phyloP scores from a whole-genome alignment of 306 rosid genomes.

The Mimosa pudica region DNA sequence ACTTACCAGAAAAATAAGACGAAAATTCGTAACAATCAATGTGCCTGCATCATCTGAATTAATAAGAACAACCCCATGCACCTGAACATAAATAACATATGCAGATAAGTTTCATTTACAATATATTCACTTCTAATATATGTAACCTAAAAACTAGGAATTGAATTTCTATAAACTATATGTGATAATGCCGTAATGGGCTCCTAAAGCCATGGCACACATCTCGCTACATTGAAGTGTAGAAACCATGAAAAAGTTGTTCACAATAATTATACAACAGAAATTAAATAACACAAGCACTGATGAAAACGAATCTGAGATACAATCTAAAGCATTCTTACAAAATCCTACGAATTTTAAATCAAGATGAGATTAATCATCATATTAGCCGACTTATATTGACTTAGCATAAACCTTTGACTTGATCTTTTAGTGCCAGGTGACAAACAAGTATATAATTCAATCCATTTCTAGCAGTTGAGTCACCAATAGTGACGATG shows the following conservation, averaged over 20 bases:
- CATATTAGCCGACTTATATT: neutral
- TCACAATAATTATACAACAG: neutral
- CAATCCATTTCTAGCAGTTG: neutral
- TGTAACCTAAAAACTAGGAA: conserved; percentile 14
- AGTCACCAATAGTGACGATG: neutral
- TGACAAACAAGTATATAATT: neutral
- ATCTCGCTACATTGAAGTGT: neutral
- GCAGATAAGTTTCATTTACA: conserved; percentile 26
- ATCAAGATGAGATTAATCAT: neutral
- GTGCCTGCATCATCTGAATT: conserved; percentile 93
- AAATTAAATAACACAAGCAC: neutral
- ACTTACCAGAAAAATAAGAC: conserved; percentile 91
- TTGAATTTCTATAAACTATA: conserved; percentile 11
- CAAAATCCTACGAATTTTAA: neutral
- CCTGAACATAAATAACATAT: conserved; percentile 56
- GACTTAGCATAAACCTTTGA: neutral
- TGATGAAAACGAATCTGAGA: neutral
- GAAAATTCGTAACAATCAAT: conserved; percentile 83
- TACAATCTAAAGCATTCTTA: neutral
- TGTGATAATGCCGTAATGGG: neutral
- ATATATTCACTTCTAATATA: conserved; percentile 27
- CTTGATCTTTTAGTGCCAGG: neutral
- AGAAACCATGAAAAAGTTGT: neutral
- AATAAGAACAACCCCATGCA: conserved; percentile 91
- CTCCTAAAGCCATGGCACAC: neutral